Evolutionary conservation across 176 grass and related monocot genomes (phyloP).

Genomic region (Hsuehochloa calcarea): DNA sequence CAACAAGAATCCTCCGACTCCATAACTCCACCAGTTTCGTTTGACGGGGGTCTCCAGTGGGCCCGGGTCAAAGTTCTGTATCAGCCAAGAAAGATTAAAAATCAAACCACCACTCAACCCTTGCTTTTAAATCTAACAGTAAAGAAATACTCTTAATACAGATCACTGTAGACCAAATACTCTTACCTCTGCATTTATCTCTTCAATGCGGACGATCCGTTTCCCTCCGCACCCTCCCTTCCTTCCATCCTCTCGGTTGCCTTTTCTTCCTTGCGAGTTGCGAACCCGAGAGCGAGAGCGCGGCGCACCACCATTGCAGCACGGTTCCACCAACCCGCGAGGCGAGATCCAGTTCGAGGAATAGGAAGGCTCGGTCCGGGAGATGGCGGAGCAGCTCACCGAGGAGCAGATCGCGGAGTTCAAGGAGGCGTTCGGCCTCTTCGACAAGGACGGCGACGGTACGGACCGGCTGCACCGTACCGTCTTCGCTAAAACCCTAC

Average conservation of each 20-base stretch:
- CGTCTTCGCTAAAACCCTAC: neutral
- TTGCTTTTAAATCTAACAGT: no score
- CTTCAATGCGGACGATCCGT: no score
- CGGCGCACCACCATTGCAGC: neutral
- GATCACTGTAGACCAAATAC: no score
- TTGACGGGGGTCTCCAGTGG: neutral
- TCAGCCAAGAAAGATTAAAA: neutral
- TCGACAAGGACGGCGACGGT: slow-evolving; percentile 97
- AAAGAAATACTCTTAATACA: no score
- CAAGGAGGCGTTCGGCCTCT: slow-evolving; percentile 92
- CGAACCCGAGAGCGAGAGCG: neutral
- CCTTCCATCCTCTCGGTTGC: neutral
- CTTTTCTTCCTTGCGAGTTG: neutral
- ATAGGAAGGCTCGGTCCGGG: neutral
- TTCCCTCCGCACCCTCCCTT: no score
- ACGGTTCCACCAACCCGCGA: neutral
- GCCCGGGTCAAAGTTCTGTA: neutral
- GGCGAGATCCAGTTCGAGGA: neutral
- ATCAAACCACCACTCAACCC: no score
- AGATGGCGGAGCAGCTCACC: slow-evolving; percentile 86
- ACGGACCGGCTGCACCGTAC: neutral
- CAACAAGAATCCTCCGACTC: neutral
- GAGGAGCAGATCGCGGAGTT: slow-evolving; percentile 92
- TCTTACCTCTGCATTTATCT: no score
- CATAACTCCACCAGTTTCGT: neutral